Evolutionary conservation across 768 basidiomycete species (phyloP).

Genomic region (Hortiboletus campestris): DNA sequence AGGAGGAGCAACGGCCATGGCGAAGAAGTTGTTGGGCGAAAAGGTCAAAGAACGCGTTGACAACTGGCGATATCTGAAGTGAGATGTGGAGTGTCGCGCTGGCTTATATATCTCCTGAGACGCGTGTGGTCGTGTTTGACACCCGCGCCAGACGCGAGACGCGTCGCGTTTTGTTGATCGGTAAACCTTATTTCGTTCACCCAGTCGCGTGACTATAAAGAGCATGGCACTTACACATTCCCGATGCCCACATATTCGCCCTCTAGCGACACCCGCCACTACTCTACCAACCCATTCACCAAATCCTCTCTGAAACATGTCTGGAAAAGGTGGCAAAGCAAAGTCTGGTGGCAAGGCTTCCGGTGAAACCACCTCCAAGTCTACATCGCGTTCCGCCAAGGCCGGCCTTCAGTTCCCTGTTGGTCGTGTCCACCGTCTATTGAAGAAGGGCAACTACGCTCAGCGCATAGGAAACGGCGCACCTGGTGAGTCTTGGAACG

Average conservation of each 20-base stretch:
- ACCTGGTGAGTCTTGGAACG: constrained; percentile 32
- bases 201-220: constrained; percentile 30
- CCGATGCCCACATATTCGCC: constrained; percentile 7
- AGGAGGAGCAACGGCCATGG: constrained; percentile 63
- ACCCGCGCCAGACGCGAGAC: constrained; percentile 28
- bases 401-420: constrained; percentile 49
- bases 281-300: neutral
- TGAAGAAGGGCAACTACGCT: constrained; percentile 60
- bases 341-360: constrained; percentile 66
- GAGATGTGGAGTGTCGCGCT: neutral
- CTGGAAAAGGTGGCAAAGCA: constrained; percentile 54
- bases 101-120: constrained; percentile 23
- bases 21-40: constrained; percentile 11
- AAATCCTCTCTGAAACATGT: constrained; percentile 20
- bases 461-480: constrained; percentile 57
- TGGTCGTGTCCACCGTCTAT: constrained; percentile 59
- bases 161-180: constrained; percentile 40
- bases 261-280: neutral
- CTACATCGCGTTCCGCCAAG: constrained; percentile 40
- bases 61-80: constrained; percentile 13
- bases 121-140: constrained; percentile 42
- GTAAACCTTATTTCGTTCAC: constrained; percentile 33
- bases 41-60: constrained; percentile 6
- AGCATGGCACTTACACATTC: neutral
- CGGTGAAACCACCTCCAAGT: constrained; percentile 33